These are phyloP conservation scores for Wickerhamomyces canadensis DNA, from an alignment of 805 yeast genomes.

Conservation along the genomic window DNA sequence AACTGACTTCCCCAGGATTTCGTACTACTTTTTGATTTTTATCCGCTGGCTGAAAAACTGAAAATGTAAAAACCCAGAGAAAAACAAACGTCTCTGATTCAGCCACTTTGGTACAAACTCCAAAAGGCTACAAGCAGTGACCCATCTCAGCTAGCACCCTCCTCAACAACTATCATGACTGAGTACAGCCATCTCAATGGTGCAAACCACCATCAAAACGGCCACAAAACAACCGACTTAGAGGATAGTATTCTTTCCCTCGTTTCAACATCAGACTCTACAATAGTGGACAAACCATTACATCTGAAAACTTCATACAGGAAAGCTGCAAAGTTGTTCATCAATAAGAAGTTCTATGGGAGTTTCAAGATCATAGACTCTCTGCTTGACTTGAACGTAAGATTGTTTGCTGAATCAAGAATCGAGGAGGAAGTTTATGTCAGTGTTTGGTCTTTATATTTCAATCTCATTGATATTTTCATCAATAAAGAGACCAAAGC, in stretches of 20 bases:
- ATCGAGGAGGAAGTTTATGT: constrained; percentile 12
- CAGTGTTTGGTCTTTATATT: constrained; percentile 22
- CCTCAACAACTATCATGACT: no score
- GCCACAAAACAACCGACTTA: neutral
- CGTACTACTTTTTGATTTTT: no score
- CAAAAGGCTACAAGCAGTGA: no score
- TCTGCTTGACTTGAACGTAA: constrained; percentile 7
- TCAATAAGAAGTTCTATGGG: constrained; percentile 21
- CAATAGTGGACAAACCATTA: neutral
- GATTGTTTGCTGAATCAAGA: constrained; percentile 6
- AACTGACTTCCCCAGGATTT: neutral
- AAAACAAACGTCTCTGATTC: no score
- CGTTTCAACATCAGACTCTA: neutral
- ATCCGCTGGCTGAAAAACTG: no score
- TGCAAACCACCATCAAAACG: no score
- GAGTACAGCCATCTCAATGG: constrained; percentile 11
- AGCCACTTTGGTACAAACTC: no score
- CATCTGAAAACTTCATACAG: constrained; percentile 13
- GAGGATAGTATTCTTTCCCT: neutral
- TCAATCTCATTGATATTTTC: constrained; percentile 22
- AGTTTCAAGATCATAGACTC: constrained; percentile 7
- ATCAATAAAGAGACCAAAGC: constrained; percentile 9
- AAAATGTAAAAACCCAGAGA: no score
- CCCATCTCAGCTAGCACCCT: no score
- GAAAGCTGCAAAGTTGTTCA: constrained; percentile 20